A percentile compares a stretch with the other conserved stretches of the same genome.
These are phyloP conservation scores for Penicillium sp. DNA, from an alignment of 2,329 filamentous ascomycete species.

Conservation along the genomic window DNA sequence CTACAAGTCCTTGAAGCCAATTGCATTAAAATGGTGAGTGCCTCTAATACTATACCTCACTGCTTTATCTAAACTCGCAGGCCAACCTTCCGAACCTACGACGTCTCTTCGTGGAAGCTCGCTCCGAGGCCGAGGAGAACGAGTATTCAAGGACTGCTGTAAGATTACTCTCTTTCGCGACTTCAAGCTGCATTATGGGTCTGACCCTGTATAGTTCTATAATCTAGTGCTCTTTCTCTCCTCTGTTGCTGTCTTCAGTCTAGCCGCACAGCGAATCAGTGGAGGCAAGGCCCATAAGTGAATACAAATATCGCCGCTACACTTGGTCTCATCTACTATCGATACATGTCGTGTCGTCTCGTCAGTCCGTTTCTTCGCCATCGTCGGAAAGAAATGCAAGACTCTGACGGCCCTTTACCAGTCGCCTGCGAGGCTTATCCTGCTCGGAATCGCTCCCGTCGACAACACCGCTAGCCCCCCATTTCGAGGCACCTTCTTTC, in stretches of 20 bases:
- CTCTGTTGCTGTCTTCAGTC: constrained; percentile 88
- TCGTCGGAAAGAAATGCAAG: constrained; percentile 64
- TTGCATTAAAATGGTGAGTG: constrained; percentile 9
- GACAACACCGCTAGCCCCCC: constrained; percentile 58
- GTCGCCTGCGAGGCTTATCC: constrained; percentile 35
- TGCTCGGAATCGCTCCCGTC: constrained; percentile 36
- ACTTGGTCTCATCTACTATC: neutral
- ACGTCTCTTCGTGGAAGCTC: constrained; percentile 89
- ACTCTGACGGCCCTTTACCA: constrained; percentile 42
- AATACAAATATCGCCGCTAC: neutral
- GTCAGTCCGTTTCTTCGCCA: constrained; percentile 57
- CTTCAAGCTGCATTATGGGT: neutral
- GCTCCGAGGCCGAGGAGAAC: constrained; percentile 89
- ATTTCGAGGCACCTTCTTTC: constrained; percentile 72
- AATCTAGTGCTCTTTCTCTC: constrained; percentile 96
- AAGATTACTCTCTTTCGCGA: constrained; percentile 30
- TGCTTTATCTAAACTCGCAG: constrained; percentile 19
- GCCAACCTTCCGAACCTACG: constrained; percentile 80
- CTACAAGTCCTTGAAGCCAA: neutral
- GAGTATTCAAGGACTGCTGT: constrained; percentile 91
- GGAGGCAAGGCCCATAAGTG: constrained; percentile 37
- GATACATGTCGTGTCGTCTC: neutral
- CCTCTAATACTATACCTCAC: neutral
- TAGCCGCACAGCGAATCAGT: constrained; percentile 82
- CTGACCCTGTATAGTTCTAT: constrained; percentile 64